phyloP scores from a whole-genome alignment of 1,284 basidiomycete species.

The Laetiporus sulphureus region DNA sequence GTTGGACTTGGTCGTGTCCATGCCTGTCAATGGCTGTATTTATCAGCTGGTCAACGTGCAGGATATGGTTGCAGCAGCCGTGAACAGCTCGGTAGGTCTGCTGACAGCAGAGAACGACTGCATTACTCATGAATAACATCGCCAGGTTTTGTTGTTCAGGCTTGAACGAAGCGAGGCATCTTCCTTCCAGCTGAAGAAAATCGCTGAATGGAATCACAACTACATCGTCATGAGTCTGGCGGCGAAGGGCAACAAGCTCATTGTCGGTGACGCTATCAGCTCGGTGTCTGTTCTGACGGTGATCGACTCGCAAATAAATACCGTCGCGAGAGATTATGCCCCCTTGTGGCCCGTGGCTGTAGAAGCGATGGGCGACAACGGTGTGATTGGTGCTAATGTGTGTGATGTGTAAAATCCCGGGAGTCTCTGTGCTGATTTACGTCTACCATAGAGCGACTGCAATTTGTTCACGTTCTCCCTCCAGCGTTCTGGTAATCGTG shows the following conservation, averaged over 20 bases:
- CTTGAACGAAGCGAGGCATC: slow-evolving; percentile 6
- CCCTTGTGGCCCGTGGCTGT: slow-evolving; percentile 67
- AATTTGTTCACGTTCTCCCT: slow-evolving; percentile 73
- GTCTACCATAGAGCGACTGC: slow-evolving; percentile 51
- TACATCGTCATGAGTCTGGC: slow-evolving; percentile 69
- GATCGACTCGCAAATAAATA: slow-evolving; percentile 40
- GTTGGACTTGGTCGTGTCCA: slow-evolving; percentile 19
- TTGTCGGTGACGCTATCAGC: slow-evolving; percentile 76
- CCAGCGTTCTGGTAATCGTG: slow-evolving; percentile 31
- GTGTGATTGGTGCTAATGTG: slow-evolving; percentile 76
- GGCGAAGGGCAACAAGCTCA: slow-evolving; percentile 42
- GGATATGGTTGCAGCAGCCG: slow-evolving; percentile 55
- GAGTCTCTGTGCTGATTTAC: neutral
- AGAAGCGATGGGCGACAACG: slow-evolving; percentile 44
- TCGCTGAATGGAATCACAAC: slow-evolving; percentile 70
- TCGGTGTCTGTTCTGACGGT: slow-evolving; percentile 72
- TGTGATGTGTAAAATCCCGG: slow-evolving; percentile 17
- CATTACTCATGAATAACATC: neutral
- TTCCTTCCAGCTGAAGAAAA: slow-evolving; percentile 30
- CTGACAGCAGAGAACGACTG: neutral
- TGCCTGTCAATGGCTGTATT: slow-evolving; percentile 50
- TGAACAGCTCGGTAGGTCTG: slow-evolving; percentile 66
- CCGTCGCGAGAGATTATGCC: slow-evolving; percentile 71
- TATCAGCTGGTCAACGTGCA: slow-evolving; percentile 46
- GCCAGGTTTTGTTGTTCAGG: slow-evolving; percentile 44